Evolutionary conservation across 768 basidiomycete genomes (phyloP).

Genomic region (Phanerochaete sordida): DNA sequence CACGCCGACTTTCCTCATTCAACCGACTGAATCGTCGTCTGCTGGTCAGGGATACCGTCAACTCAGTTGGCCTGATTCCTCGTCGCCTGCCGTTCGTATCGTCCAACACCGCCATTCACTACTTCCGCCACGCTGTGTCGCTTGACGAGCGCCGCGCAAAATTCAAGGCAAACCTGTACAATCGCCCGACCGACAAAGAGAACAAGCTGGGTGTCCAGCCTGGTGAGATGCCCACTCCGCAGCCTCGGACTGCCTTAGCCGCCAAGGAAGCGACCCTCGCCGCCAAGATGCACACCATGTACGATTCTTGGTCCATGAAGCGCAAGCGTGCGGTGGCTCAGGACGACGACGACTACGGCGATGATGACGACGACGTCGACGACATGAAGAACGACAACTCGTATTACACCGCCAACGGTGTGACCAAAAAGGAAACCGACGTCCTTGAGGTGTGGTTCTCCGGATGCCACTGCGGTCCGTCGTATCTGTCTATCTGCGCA

Average conservation of each 20-base stretch:
- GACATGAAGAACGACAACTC: constrained; percentile 30
- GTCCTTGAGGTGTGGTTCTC: constrained; percentile 82
- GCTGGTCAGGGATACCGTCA: constrained; percentile 61
- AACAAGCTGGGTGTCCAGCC: constrained; percentile 41
- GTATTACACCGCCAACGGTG: not conserved
- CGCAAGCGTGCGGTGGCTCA: not conserved
- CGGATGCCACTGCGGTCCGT: constrained; percentile 67
- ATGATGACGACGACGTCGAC: constrained; percentile 32
- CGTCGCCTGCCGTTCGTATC: constrained; percentile 63
- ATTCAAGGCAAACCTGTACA: constrained; percentile 36
- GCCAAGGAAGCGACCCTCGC: not conserved
- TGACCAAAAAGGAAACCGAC: constrained; percentile 37
- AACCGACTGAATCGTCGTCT: not conserved
- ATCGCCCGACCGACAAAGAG: constrained; percentile 31
- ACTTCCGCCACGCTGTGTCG: constrained; percentile 69
- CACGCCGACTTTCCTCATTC: too few species aligned
- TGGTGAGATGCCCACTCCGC: constrained; percentile 43
- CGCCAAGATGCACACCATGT: not conserved
- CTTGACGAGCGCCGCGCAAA: constrained; percentile 67
- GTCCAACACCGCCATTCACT: constrained; percentile 54
- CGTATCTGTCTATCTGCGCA: not conserved
- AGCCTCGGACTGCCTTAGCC: constrained; percentile 1
- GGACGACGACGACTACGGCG: too few species aligned
- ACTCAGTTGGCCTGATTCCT: constrained; percentile 65
- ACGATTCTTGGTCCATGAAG: not conserved